phyloP scores from a whole-genome alignment of 495 filamentous ascomycete genomes.

The Hypoxylon crocopeplum region DNA sequence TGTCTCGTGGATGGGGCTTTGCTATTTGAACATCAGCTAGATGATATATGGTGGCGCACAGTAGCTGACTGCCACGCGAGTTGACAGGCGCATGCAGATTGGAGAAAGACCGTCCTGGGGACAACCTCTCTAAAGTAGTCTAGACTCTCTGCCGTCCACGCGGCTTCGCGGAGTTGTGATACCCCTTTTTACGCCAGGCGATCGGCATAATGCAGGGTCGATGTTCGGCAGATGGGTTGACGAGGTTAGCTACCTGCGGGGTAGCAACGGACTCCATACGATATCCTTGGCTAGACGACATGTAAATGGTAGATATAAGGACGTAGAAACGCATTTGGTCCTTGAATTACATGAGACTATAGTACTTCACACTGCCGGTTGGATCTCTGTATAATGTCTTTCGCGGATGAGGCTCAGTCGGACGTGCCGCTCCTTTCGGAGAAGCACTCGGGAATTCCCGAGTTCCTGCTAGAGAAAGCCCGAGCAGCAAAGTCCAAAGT shows the following conservation, averaged over 20 bases:
- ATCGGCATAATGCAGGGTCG: conserved; percentile 30
- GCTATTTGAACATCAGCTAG: not conserved
- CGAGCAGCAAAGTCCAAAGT: conserved; percentile 42
- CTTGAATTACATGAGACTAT: not conserved
- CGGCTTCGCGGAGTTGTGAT: conserved; percentile 1
- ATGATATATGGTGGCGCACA: not conserved
- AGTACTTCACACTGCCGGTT: not conserved
- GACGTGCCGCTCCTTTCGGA: conserved; percentile 48
- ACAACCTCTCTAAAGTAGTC: not conserved
- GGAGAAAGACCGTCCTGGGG: not conserved
- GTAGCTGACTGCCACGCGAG: not conserved
- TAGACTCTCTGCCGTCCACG: conserved; percentile 4
- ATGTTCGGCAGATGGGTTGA: conserved; percentile 35
- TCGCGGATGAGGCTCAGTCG: conserved; percentile 40
- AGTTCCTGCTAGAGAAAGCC: conserved; percentile 48
- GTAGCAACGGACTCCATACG: conserved; percentile 11
- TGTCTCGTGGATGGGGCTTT: too few relatives aligned
- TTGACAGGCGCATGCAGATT: not conserved
- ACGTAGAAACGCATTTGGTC: too few relatives aligned
- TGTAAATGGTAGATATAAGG: conserved; percentile 17
- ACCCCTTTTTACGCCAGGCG: conserved; percentile 6
- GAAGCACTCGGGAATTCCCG: conserved; percentile 54
- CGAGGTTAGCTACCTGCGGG: conserved; percentile 34
- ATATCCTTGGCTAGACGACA: conserved; percentile 12
- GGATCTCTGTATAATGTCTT: conserved; percentile 35